Evolutionary conservation across 2,329 filamentous ascomycete genomes (phyloP), one percentile per base, ranked within the genome.

Genomic region (Leptographium wingfieldii): DNA sequence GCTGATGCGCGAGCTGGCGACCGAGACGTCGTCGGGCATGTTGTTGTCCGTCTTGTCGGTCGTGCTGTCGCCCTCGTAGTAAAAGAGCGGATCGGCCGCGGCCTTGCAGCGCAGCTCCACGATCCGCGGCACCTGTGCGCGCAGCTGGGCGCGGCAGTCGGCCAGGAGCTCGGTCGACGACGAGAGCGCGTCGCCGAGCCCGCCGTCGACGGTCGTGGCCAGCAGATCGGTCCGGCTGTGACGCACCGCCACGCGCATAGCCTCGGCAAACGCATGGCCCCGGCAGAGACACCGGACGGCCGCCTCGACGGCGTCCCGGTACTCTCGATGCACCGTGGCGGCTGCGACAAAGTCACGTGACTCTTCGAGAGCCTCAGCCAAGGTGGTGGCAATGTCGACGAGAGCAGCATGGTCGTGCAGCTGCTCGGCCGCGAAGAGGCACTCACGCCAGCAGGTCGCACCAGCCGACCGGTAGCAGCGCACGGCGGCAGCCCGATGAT

Each of bases 81-180:
- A 96, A 3, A 87, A 86, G 38, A 96, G 77, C 0, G 94, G 94
- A 67, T 99, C 91, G 64, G 89, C 84, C 48, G 81, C 80, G 59
- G 95, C 95, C 69, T 90, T 92, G 58, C 78, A 76, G 1, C 92
- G 85, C 31, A 99, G 80, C 69, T 96, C 92, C 7, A 80, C 78
- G 63, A 99, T 84, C 22, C 94, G 87, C 0, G 92, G 91, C 0
- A 96, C 83, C 69, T 99, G 94, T 0, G 90, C 88, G 55, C 79
- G 77, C 3, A 97, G 79, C 71, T 99, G 94, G 0, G 79, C 79
- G 70, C 90, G 90, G 81, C 92, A 97, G 71, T 99, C 94, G 1
- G 94, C 90, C 12, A 99, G 82, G 62, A 97, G 85, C 70, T 97
- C 94, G 0, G 91, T 96, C 67, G 87, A 92, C 58, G 82, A 84